A percentile compares a stretch with the other conserved stretches of the same genome.
These are phyloP conservation scores for Phaffia rhodozyma DNA, from an alignment of 1,284 basidiomycete species.

Conservation along the genomic window DNA sequence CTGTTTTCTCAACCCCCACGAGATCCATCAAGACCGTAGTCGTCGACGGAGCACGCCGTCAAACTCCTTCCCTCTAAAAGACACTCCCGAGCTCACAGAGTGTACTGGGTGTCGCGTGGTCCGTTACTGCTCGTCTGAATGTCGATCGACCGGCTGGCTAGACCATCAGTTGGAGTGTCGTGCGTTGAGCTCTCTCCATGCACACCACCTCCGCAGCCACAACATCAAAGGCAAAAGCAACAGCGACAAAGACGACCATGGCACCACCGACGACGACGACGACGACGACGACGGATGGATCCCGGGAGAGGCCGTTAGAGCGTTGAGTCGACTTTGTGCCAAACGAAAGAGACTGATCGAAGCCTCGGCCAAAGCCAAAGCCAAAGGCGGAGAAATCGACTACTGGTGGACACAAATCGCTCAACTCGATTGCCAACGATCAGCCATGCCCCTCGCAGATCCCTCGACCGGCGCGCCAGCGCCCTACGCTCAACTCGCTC, in stretches of 20 bases:
- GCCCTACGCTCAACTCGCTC: constrained; percentile 25
- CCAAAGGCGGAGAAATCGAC: constrained; percentile 1
- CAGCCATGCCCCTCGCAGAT: not conserved
- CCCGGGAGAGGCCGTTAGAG: constrained; percentile 61
- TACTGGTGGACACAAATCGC: constrained; percentile 52
- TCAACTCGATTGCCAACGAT: constrained; percentile 62
- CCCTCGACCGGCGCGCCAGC: constrained; percentile 8
- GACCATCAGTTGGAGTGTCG: constrained; percentile 64
- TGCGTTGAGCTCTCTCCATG: constrained; percentile 50
- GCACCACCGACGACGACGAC: constrained; percentile 13
- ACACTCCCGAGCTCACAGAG: not conserved
- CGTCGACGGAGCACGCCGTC: constrained; percentile 26
- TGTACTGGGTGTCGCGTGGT: constrained; percentile 7
- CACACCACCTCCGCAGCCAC: constrained; percentile 40
- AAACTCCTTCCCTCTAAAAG: constrained; percentile 30
- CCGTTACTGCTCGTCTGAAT: constrained; percentile 41
- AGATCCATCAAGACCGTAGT: constrained; percentile 19
- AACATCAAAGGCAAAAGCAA: constrained; percentile 18
- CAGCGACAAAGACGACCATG: constrained; percentile 20
- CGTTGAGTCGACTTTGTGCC: constrained; percentile 17
- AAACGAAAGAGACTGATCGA: not conserved
- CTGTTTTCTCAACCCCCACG: constrained; percentile 41
- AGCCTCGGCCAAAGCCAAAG: too few species aligned
- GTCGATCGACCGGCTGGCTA: constrained; percentile 65
- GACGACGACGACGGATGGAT: constrained; percentile 34